Evolutionary conservation across 176 grass and related monocot species (phyloP).

Genomic region (Triticum aestivum): DNA sequence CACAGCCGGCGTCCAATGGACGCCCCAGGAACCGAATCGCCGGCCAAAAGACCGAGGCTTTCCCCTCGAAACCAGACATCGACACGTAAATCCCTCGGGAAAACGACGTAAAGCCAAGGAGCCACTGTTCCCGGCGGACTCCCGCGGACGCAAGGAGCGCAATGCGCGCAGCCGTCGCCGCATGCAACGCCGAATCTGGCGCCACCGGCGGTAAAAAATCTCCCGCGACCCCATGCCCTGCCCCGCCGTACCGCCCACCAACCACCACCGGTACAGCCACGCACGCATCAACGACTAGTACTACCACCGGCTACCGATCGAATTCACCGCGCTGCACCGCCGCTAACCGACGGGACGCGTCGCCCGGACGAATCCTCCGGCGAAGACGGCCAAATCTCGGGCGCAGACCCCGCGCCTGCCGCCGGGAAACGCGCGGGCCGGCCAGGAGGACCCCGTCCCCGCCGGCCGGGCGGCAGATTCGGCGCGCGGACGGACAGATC

Average conservation of each 20-base stretch:
- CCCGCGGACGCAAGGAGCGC: background rate
- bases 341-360: background rate
- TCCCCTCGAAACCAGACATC: background rate
- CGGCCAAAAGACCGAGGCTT: background rate
- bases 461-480: background rate
- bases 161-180: constrained; percentile 30
- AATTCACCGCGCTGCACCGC: background rate
- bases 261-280: background rate
- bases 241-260: background rate
- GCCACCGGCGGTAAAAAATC: too few relatives aligned
- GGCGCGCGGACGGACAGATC: constrained; percentile 21
- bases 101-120: constrained; percentile 40
- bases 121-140: background rate
- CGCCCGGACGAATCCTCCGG: background rate
- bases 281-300: background rate
- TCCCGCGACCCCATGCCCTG: background rate
- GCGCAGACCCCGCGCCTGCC: background rate
- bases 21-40: background rate
- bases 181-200: constrained; percentile 40
- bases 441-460: background rate
- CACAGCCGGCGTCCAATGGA: background rate
- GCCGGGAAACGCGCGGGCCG: background rate
- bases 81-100: constrained; percentile 30
- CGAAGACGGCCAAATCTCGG: constrained; percentile 26
- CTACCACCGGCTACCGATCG: background rate